Evolutionary conservation across 768 basidiomycete species (phyloP).

Genomic region (Phaeotremella skinneri): DNA sequence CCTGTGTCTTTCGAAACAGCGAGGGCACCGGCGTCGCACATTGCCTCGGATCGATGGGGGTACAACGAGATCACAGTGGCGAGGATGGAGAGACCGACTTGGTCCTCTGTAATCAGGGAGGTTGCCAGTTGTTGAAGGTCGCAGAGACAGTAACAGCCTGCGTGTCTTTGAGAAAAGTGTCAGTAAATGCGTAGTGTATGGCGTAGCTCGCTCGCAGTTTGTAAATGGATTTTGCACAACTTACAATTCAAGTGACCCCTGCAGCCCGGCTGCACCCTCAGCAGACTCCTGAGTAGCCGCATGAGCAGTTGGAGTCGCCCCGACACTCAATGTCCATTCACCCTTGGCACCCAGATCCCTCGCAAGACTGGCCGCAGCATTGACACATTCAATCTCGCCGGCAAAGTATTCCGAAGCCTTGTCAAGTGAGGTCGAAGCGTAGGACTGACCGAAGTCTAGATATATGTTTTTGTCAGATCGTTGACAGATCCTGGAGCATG

Average conservation of each 20-base stretch:
- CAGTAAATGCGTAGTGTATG: too few species aligned
- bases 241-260: slow-evolving; percentile 70
- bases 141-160: slow-evolving; percentile 67
- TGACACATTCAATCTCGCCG: slow-evolving; percentile 68
- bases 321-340: slow-evolving; percentile 72
- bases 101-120: slow-evolving; percentile 59
- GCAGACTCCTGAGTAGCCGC: slow-evolving; percentile 59
- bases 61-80: slow-evolving; percentile 78
- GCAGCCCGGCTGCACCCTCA: slow-evolving; percentile 56
- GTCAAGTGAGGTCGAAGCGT: slow-evolving; percentile 67
- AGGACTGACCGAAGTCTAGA: slow-evolving; percentile 55
- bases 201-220: too few species aligned
- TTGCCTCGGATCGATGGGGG: slow-evolving; percentile 61
- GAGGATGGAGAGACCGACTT: slow-evolving; percentile 67
- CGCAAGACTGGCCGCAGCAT: slow-evolving; percentile 59
- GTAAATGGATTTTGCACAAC: slow-evolving; percentile 55
- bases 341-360: slow-evolving; percentile 56
- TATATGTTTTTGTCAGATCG: slow-evolving; percentile 4
- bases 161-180: slow-evolving; percentile 31
- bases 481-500: slow-evolving; percentile 44
- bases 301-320: slow-evolving; percentile 85
- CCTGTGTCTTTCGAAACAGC: slow-evolving; percentile 87
- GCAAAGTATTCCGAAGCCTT: slow-evolving; percentile 68
- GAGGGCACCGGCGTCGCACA: slow-evolving; percentile 79
- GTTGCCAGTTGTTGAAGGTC: slow-evolving; percentile 83